These are phyloP conservation scores for Zychaea mexicana DNA, from an alignment of 371 early-diverging fungal genomes.

Conservation along the genomic window DNA sequence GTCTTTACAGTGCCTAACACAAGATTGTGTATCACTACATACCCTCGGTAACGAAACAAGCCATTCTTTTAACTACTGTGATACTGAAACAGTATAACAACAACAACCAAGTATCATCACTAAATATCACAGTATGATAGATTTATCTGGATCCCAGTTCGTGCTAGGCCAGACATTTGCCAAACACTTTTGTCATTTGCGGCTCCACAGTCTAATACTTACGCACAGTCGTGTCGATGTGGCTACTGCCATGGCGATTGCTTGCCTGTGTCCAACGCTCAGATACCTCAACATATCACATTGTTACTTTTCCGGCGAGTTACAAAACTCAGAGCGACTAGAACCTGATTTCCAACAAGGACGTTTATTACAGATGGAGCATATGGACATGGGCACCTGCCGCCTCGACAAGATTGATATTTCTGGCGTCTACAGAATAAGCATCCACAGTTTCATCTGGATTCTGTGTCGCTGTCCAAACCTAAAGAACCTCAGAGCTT, in stretches of 20 bases:
- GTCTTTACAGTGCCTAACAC: not conserved
- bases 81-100: no score
- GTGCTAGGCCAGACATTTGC: not conserved
- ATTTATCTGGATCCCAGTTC: not conserved
- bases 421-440: not conserved
- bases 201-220: not conserved
- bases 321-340: not conserved
- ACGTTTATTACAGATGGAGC: not conserved
- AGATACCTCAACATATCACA: not conserved
- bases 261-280: not conserved
- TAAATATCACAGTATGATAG: no score
- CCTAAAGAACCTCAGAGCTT: not conserved
- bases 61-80: no score
- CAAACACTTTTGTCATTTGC: slow-evolving; percentile 1
- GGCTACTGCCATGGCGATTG: not conserved
- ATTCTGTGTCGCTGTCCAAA: not conserved
- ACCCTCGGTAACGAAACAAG: slow-evolving; percentile 1
- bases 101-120: no score
- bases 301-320: not conserved
- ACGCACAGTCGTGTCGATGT: not conserved
- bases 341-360: slow-evolving; percentile 1
- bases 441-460: not conserved
- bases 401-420: not conserved
- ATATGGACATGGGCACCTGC: not conserved
- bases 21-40: not conserved